Percentiles rank a stretch among this genome's conserved stretches.
Evolutionary conservation across 768 basidiomycete species (phyloP).

Genomic region (Boletus rubropictus): DNA sequence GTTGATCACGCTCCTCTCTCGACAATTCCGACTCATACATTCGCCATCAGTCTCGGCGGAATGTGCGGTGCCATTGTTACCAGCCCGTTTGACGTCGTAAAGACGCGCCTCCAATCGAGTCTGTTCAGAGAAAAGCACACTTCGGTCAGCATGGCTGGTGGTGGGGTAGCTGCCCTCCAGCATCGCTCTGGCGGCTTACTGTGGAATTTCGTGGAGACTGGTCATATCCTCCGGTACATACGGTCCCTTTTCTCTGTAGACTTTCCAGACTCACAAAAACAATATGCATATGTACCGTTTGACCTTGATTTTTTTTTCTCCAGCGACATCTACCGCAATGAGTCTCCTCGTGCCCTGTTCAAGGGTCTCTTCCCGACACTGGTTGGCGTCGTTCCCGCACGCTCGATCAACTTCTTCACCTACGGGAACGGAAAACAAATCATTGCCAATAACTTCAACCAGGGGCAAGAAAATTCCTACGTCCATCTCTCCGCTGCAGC

Average conservation of each 20-base stretch:
- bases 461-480: constrained; percentile 69
- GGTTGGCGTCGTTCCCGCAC: constrained; percentile 91
- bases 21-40: constrained; percentile 3
- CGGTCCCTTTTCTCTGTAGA: not conserved
- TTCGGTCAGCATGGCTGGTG: constrained; percentile 29
- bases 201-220: constrained; percentile 94
- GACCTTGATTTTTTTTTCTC: not conserved
- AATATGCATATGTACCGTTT: not conserved
- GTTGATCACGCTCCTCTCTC: constrained; percentile 23
- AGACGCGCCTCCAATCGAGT: constrained; percentile 92
- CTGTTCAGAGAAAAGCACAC: constrained; percentile 55
- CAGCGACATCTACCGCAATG: constrained; percentile 83
- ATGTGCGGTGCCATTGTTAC: constrained; percentile 98
- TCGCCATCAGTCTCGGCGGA: constrained; percentile 70
- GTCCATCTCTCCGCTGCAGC: constrained; percentile 87
- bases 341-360: constrained; percentile 86
- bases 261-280: not conserved
- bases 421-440: constrained; percentile 96
- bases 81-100: constrained; percentile 96
- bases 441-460: constrained; percentile 76
- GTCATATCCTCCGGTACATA: constrained; percentile 73
- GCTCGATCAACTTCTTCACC: constrained; percentile 96
- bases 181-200: constrained; percentile 50
- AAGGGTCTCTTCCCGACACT: constrained; percentile 92
- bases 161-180: constrained; percentile 28